These are phyloP conservation scores for Trichosanthes truncata DNA, from an alignment of 306 rosid species.

Conservation along the genomic window DNA sequence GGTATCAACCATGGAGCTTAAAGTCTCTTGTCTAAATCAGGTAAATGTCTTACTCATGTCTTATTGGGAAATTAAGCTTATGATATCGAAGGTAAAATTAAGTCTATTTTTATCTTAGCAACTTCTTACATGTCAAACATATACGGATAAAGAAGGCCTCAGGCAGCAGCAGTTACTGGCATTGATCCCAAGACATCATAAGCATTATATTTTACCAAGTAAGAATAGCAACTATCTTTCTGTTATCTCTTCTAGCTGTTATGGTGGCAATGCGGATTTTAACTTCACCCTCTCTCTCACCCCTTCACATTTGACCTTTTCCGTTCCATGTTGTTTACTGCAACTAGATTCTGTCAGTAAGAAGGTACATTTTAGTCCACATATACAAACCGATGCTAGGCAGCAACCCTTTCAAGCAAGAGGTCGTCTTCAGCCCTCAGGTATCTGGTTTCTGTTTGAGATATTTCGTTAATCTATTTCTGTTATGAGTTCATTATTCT, in stretches of 20 bases:
- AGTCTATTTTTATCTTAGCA: conserved; percentile 33
- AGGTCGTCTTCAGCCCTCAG: conserved; percentile 51
- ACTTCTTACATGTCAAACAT: conserved; percentile 67
- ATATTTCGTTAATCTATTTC: conserved; percentile 7
- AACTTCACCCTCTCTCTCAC: conserved; percentile 1
- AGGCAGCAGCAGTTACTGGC: conserved; percentile 84
- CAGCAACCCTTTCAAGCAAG: conserved; percentile 45
- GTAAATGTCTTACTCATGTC: conserved; percentile 23
- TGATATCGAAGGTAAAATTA: conserved; percentile 8
- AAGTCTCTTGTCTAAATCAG: conserved; percentile 62
- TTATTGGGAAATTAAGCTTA: conserved; percentile 1
- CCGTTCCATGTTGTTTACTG: background rate
- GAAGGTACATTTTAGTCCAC: conserved; percentile 74
- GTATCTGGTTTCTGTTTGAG: conserved; percentile 26
- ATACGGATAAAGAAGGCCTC: conserved; percentile 69
- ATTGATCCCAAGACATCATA: conserved; percentile 77
- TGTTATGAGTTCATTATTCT: background rate
- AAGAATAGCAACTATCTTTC: conserved; percentile 17
- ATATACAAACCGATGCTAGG: conserved; percentile 39
- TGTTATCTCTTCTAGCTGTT: conserved; percentile 15
- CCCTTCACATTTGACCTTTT: conserved; percentile 9
- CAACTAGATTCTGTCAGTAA: conserved; percentile 55
- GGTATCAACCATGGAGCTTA: conserved; percentile 61
- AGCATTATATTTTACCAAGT: conserved; percentile 80
- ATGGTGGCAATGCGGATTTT: conserved; percentile 9